These are phyloP conservation scores for Dendrobium huoshanense DNA, from an alignment of 106 monocot species.

Conservation along the genomic window DNA sequence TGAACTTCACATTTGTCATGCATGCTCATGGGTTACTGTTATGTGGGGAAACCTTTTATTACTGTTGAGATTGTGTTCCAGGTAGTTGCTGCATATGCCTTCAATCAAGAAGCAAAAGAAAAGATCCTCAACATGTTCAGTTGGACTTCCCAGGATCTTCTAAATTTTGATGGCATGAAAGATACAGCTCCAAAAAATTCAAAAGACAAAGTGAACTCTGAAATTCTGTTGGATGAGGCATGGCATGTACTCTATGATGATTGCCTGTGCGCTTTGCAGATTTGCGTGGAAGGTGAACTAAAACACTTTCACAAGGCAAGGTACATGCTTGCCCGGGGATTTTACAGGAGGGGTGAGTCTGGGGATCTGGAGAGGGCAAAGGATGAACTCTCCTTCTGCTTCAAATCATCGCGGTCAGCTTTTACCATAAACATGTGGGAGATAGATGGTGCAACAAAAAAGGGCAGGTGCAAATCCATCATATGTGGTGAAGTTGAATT, in stretches of 20 bases:
- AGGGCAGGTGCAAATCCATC: constrained; percentile 44
- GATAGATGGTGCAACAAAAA: constrained; percentile 81
- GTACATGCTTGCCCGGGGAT: constrained; percentile 78
- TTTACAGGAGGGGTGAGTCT: constrained; percentile 50
- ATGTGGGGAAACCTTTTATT: background rate
- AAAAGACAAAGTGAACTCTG: constrained; percentile 19
- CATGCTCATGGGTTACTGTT: background rate
- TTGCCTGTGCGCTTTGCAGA: constrained; percentile 65
- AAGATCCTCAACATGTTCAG: constrained; percentile 37
- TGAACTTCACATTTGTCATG: too few species aligned
- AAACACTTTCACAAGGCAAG: constrained; percentile 97
- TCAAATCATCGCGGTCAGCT: constrained; percentile 81
- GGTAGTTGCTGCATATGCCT: constrained; percentile 69
- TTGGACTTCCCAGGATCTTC: constrained; percentile 38
- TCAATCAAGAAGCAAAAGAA: constrained; percentile 53
- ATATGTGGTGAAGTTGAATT: background rate
- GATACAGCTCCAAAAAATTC: constrained; percentile 20
- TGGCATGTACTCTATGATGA: constrained; percentile 84
- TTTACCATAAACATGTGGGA: constrained; percentile 99
- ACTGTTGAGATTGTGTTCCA: constrained; percentile 16
- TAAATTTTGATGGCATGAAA: constrained; percentile 22
- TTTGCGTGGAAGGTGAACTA: constrained; percentile 88
- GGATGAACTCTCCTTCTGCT: constrained; percentile 96
- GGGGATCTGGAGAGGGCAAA: constrained; percentile 83
- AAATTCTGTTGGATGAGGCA: constrained; percentile 55